Evolutionary conservation across 1,139 yeast species (phyloP).

Genomic region (Hyphopichia pseudoburtonii): DNA sequence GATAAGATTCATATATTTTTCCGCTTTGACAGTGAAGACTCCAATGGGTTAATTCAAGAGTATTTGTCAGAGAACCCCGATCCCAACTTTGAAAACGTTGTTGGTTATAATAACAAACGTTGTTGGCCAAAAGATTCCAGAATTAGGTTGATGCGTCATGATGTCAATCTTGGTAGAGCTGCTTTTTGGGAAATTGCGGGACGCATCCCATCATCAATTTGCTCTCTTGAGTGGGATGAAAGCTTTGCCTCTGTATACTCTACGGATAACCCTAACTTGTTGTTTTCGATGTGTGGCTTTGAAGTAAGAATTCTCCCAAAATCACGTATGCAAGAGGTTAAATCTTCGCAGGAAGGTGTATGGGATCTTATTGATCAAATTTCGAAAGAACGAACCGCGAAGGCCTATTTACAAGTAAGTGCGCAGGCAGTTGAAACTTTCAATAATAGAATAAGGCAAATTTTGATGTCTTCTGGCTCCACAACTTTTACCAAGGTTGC

Average conservation of each 20-base stretch:
- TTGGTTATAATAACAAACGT: slow-evolving; percentile 82
- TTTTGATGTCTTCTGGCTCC: slow-evolving; percentile 93
- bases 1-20: slow-evolving; percentile 81
- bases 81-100: slow-evolving; percentile 83
- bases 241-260: slow-evolving; percentile 88
- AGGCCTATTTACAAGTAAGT: slow-evolving; percentile 82
- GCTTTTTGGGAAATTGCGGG: slow-evolving; percentile 87
- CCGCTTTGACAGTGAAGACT: slow-evolving; percentile 70
- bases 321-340: slow-evolving; percentile 49
- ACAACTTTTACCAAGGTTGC: slow-evolving; percentile 95
- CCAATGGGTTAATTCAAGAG: slow-evolving; percentile 73
- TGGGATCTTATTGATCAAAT: slow-evolving; percentile 81
- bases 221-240: slow-evolving; percentile 77
- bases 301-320: slow-evolving; percentile 88
- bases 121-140: slow-evolving; percentile 96
- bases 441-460: slow-evolving; percentile 82
- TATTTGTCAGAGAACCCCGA: slow-evolving; percentile 85
- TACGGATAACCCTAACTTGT: slow-evolving; percentile 80
- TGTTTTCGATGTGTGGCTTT: slow-evolving; percentile 93
- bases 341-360: slow-evolving; percentile 68
- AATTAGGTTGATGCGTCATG: slow-evolving; percentile 88
- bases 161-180: slow-evolving; percentile 90
- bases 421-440: slow-evolving; percentile 78
- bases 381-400: slow-evolving; percentile 86
- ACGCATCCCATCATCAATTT: slow-evolving; percentile 74